Base-by-base conservation (phyloP, 805 yeast genomes). In the Yamadazyma sp. region DNA sequence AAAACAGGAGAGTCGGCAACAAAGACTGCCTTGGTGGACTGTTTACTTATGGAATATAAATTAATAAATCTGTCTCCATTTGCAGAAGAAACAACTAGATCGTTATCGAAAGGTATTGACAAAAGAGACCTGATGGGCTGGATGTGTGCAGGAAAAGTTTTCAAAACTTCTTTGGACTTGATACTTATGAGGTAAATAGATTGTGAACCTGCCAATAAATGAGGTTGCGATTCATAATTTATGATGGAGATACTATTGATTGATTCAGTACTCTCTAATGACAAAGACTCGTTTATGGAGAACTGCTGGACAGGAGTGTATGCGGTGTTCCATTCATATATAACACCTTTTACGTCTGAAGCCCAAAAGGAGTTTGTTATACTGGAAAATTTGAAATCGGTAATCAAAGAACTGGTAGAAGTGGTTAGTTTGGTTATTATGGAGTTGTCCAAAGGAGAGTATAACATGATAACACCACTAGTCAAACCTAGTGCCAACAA, bases 21-120 rank as follows among this genome's bases (percentile, higher is more conserved):
- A 40, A 87, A 73, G 3, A 89, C 84, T 6, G 70, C 59, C 16
- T 63, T 60, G 2, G 81, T 67, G 3, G 77, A 53, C 19, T 61
- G 53, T 32, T 64, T 60, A 21, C 67, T 60, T 2, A 78, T 38
- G 8, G 82, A 73, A 53, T 83, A 81, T 24, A 84, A 65, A 55
- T 87, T 87, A 47, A 89, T 71, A 57, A 86, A 88, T 48, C 97
- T 74, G 58, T 90, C 98, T 43, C 81, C 82, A 23, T 67, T 67
- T 1, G 96, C 95, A 35, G 83, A 74, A 1, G 93, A 81, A 28
- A 85, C 58, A 49, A 88, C 78, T 31, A 62, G 64, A 32, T 73
- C 73, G 6, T 60, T 57, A 22, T 58, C 53, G 6, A 52, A 43
- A 13, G 57, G 44, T 4, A 71, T 53, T 5, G 72, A 61, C 24